These are phyloP conservation scores for Mycena vulgaris DNA, from an alignment of 768 basidiomycete genomes.

Conservation along the genomic window DNA sequence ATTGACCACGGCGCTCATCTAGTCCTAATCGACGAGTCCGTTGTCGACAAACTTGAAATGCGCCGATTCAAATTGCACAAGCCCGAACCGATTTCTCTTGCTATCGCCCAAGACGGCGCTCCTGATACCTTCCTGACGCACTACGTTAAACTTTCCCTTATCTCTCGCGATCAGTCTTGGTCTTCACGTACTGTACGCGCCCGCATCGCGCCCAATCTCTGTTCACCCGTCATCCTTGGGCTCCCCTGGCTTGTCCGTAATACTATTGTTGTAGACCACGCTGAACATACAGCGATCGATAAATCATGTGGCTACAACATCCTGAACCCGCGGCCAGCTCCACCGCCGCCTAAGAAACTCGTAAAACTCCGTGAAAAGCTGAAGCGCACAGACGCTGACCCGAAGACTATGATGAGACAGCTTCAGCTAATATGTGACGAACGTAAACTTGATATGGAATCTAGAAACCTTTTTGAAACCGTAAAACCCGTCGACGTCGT, in stretches of 20 bases:
- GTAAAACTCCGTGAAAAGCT: neutral
- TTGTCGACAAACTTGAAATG: constrained; percentile 39
- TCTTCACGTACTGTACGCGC: neutral
- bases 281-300: neutral
- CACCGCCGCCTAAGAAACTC: neutral
- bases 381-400: neutral
- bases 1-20: constrained; percentile 50
- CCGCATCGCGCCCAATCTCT: neutral
- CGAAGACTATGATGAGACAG: neutral
- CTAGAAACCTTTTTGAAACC: neutral
- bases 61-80: neutral
- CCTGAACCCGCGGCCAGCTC: neutral
- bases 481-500: neutral
- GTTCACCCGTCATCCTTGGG: neutral
- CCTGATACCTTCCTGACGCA: neutral
- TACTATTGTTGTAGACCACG: neutral
- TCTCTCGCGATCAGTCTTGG: neutral
- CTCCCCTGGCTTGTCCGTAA: neutral
- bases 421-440: neutral
- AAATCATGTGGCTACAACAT: neutral
- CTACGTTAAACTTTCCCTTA: neutral
- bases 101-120: neutral
- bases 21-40: constrained; percentile 47
- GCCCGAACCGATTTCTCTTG: constrained; percentile 7
- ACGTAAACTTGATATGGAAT: neutral